Conservation (phyloP, 495 filamentous ascomycete genomes). For the Hypoxylon rickii region DNA sequence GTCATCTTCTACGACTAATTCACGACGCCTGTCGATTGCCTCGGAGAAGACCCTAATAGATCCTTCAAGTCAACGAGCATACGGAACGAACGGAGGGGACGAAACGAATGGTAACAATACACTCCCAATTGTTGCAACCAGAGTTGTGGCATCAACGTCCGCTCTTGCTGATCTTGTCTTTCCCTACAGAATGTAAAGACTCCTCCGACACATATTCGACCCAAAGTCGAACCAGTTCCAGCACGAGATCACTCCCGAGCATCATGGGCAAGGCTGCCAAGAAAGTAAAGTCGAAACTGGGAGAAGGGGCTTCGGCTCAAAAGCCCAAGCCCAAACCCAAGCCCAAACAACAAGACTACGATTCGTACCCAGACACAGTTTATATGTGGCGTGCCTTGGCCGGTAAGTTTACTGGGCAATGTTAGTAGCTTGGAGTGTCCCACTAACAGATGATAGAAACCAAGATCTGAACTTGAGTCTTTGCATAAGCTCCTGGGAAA, state of each 20-base stretch:
- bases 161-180: neutral
- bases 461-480: slow-evolving; percentile 14
- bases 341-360: neutral
- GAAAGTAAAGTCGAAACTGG: slow-evolving; percentile 24
- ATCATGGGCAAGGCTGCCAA: slow-evolving; percentile 17
- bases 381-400: slow-evolving; percentile 27
- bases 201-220: slow-evolving; percentile 6
- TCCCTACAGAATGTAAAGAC: slow-evolving; percentile 2
- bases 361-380: slow-evolving; percentile 15
- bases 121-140: too few species aligned
- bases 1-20: neutral
- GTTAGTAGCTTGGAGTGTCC: neutral
- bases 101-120: slow-evolving; percentile 4
- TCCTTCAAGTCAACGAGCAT: neutral
- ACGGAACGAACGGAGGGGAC: neutral
- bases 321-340: slow-evolving; percentile 8
- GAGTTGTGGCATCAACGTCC: too few species aligned
- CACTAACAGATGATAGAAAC: slow-evolving; percentile 18
- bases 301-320: neutral
- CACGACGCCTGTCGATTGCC: slow-evolving; percentile 9
- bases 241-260: slow-evolving; percentile 10
- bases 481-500: too few species aligned
- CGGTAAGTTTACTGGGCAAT: slow-evolving; percentile 5
- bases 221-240: neutral
- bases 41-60: slow-evolving; percentile 28